These are phyloP conservation scores for Scheffersomyces parashehatae DNA, from an alignment of 1,139 yeast species.

Conservation along the genomic window DNA sequence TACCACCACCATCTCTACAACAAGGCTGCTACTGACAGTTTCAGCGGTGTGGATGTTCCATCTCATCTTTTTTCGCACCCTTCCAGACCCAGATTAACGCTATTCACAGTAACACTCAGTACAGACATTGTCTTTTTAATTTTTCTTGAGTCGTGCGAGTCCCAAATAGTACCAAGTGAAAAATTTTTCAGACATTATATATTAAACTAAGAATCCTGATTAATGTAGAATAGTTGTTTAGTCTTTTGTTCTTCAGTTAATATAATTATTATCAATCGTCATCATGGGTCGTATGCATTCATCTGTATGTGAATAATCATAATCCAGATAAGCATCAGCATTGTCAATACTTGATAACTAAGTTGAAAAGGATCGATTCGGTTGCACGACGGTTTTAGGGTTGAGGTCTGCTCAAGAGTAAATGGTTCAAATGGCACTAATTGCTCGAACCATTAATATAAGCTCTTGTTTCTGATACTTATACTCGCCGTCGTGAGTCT, in stretches of 20 bases:
- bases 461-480: conserved; percentile 36
- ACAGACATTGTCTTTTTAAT: no score
- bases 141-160: conserved; percentile 7
- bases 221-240: conserved; percentile 4
- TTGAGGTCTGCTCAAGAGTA: conserved; percentile 40
- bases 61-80: no score
- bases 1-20: no score
- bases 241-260: conserved; percentile 8
- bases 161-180: conserved; percentile 11
- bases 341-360: background rate
- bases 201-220: conserved; percentile 3
- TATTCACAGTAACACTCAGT: no score
- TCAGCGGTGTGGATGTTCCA: no score
- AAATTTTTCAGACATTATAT: conserved; percentile 14
- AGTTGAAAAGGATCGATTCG: conserved; percentile 25
- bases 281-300: conserved; percentile 84
- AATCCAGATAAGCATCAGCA: conserved; percentile 13
- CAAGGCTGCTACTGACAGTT: no score
- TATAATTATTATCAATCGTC: conserved; percentile 37
- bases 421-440: conserved; percentile 12
- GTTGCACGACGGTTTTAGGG: conserved; percentile 15
- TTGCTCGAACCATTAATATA: conserved; percentile 11
- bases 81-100: no score
- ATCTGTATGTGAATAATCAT: conserved; percentile 55
- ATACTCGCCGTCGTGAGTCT: conserved; percentile 11